Base-by-base conservation (phyloP, 148 eudicot genomes). In the Mesembryanthemum crystallinum region DNA sequence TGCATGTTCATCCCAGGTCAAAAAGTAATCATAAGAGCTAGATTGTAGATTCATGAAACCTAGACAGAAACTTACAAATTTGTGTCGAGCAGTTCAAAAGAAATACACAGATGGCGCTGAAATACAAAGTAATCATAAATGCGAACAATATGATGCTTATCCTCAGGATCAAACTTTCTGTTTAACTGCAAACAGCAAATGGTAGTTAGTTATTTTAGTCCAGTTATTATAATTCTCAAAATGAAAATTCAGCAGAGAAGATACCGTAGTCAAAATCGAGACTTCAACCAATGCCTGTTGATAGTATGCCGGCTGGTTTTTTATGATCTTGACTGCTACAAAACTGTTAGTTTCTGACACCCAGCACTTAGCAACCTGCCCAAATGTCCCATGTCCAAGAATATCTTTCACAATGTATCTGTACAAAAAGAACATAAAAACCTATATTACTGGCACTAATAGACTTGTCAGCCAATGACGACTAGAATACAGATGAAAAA, bases 361-460 rank as follows among this genome's bases (percentile, higher is more conserved):
- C 98, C 88, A 95, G 72, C 98, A 95, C 86, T 92, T 95, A n/a
- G 97, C 98, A 72, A 95, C 98, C 88, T 92, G 98, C 69, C 98
- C 98, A 87, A 95, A 95, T 64, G 98, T 95, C 73, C 98, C 98
- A 60, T 92, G 98, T 35, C 98, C 98, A 83, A 95, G 97, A 59
- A 95, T 85, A 74, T 95, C 98, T 82, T 92, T 95, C 55, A 95
- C 97, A 70, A 95, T 81, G 73, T 95, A 95, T 80, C 98, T 95
- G 90, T 79, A 84, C 54, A 75, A 69, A 55, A 69, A 23, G 3
- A 35, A 30, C 30, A 61, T 27, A 73, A 52, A 57, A 65, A 30
- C 20, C 62, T 28, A 75, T 7, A 49, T 62, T 79, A 18, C 58
- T 12, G 2, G 58, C 58, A 73, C 25, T 64, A 25, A 14, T 35